Base-by-base conservation (phyloP, 177 flowering plant species). In the Telopea speciosissima region DNA sequence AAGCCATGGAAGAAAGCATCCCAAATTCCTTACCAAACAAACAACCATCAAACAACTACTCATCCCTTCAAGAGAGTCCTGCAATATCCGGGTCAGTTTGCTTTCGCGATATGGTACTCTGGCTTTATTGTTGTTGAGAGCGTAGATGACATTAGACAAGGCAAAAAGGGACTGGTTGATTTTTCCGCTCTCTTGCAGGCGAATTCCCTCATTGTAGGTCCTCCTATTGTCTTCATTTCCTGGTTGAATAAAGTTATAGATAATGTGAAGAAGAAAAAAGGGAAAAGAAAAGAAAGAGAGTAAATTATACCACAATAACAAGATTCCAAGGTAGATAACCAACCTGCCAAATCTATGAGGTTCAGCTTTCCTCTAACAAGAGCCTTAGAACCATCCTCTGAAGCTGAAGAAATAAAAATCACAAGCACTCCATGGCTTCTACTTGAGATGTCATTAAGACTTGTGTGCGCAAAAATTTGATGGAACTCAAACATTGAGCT, bases 341-440 rank as follows among this genome's bases (percentile, higher is more conserved):
- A 49, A 95, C 98, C 98, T 85, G 98, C 99, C 62, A 96, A 85
- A 72, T 96, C 98, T 40, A 96, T 90, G 72, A 96, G 92, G 77
- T 96, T 93, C 62, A 96, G 79, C 84, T 96, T 96, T 65, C 99
- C 99, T 28, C 63, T 69, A 24, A 87, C 54, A 58, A 66, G 22
- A 63, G 63, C n/a, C 1, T 74, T 79, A 36, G 76, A 81, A 33
- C 74, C 86, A 81, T 83, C 89, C 71, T 49, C 69, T 26, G 71
- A 56, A 68, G 85, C 84, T 31, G 83, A 79, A n/a, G 88, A 82
- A 75, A 96, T 84, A 44, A 70, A 26, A 70, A 93, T 84, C 70
- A 86, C 90, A 65, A 96, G 90, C 25, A 91, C 95, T 10, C 92
- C 97, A 70, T 96, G 99, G 79, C 99, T 91, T 72, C 99, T 85